These are phyloP conservation scores for Crithidia expoeki DNA, from an alignment of 208 protist species.

Conservation along the genomic window DNA sequence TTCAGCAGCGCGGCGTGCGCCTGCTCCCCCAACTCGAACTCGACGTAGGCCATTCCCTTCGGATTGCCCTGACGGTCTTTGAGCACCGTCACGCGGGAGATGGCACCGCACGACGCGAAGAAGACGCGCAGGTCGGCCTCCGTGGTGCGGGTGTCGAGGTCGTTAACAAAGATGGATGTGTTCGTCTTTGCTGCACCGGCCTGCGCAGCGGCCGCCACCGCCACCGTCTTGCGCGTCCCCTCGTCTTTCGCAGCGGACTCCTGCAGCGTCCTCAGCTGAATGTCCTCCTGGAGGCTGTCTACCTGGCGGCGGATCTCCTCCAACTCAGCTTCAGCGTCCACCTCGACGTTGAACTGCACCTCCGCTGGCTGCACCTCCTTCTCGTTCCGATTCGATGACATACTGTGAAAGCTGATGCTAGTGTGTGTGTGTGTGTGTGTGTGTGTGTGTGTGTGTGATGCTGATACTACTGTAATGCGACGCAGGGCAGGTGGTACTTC, in stretches of 20 bases:
- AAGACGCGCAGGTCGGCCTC: conserved; percentile 93
- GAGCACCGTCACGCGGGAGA: conserved; percentile 92
- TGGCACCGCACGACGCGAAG: conserved; percentile 88
- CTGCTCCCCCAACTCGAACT: conserved; percentile 90
- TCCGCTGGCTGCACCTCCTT: conserved; percentile 29
- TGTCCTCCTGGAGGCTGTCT: conserved; percentile 84
- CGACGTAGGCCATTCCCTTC: conserved; percentile 93
- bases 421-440: no score
- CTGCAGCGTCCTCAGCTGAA: conserved; percentile 81
- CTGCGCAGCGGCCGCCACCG: conserved; percentile 10
- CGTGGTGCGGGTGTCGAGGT: conserved; percentile 87
- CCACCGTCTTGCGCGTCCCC: conserved; percentile 73
- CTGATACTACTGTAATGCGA: no score
- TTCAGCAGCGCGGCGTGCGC: conserved; percentile 84
- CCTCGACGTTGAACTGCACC: conserved; percentile 49
- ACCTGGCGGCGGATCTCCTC: conserved; percentile 83
- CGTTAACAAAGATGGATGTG: conserved; percentile 93
- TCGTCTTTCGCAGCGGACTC: conserved; percentile 85
- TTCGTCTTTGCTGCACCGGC: conserved; percentile 46
- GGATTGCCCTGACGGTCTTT: conserved; percentile 90
- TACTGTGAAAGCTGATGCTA: conserved; percentile 4
- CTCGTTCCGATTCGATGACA: conserved; percentile 33
- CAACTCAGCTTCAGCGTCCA: conserved; percentile 74
- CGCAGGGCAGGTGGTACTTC: no score
- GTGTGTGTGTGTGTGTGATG: no score